A percentile compares a stretch with the other conserved stretches of the same genome.
Evolutionary conservation across 306 rosid genomes (phyloP).

Genomic region (Purshia tridentata): DNA sequence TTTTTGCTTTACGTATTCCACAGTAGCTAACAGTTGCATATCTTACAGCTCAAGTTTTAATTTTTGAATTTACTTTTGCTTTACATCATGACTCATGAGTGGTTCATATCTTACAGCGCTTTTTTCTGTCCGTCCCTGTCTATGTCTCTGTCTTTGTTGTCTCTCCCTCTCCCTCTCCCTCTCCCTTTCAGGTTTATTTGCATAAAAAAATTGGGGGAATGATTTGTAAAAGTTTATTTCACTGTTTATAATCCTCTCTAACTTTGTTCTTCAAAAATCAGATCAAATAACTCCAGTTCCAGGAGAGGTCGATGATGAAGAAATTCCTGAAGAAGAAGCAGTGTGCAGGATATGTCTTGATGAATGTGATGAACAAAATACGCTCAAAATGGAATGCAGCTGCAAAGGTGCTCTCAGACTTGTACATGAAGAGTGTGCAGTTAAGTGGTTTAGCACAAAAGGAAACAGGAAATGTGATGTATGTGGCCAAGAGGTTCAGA

Average conservation of each 20-base stretch:
- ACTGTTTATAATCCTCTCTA: not conserved
- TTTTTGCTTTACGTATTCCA: not conserved
- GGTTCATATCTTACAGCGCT: too few species aligned
- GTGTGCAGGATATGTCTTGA: slow-evolving; percentile 93
- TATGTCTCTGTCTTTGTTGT: too few species aligned
- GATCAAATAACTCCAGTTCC: slow-evolving; percentile 75
- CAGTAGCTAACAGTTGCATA: not conserved
- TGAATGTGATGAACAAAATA: slow-evolving; percentile 76
- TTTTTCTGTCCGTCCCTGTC: too few species aligned
- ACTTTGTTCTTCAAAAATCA: slow-evolving; percentile 27
- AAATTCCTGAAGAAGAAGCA: slow-evolving; percentile 99
- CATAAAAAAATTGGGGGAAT: not conserved
- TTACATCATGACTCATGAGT: not conserved
- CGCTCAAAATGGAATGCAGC: slow-evolving; percentile 95
- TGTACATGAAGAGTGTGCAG: slow-evolving; percentile 80
- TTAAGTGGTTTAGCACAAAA: slow-evolving; percentile 81
- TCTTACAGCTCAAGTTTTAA: not conserved
- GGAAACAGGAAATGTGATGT: slow-evolving; percentile 91
- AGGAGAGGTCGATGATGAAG: slow-evolving; percentile 68
- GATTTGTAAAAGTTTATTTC: not conserved
- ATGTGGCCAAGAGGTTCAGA: slow-evolving; percentile 79
- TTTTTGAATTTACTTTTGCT: not conserved
- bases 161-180: not conserved
- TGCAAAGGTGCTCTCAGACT: slow-evolving; percentile 94
- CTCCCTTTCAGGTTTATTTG: not conserved